phyloP scores from a whole-genome alignment of 169 alveolate genomes.

The Eimeria falciformis region DNA sequence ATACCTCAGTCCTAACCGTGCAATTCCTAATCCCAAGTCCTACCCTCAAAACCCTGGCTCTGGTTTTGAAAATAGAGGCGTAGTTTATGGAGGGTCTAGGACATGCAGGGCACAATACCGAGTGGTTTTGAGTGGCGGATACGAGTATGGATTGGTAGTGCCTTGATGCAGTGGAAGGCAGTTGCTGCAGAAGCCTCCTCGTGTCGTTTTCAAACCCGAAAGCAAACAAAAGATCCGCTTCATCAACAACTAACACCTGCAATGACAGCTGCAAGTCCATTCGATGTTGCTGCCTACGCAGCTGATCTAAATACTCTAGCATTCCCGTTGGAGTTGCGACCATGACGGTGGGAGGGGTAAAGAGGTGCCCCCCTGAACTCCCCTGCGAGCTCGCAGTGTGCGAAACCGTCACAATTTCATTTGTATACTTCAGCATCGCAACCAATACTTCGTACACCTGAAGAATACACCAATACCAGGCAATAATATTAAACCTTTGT shows the following conservation, averaged over 20 bases:
- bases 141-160: constrained; percentile 75
- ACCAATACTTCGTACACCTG: constrained; percentile 70
- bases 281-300: constrained; percentile 46
- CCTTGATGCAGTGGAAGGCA: constrained; percentile 70
- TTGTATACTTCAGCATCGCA: constrained; percentile 44
- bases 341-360: constrained; percentile 74
- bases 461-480: neutral
- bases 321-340: constrained; percentile 78
- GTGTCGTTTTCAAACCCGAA: constrained; percentile 79
- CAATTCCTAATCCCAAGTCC: too few relatives aligned
- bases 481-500: too few relatives aligned
- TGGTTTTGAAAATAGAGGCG: too few relatives aligned
- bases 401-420: constrained; percentile 51
- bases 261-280: constrained; percentile 32
- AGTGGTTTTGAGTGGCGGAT: constrained; percentile 80
- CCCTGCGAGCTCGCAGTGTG: constrained; percentile 51
- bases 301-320: constrained; percentile 13
- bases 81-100: neutral
- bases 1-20: neutral
- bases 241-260: constrained; percentile 78
- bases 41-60: too few relatives aligned
- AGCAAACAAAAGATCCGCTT: constrained; percentile 79
- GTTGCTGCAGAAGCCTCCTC: constrained; percentile 51
- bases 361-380: neutral
- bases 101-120: constrained; percentile 9